Evolutionary conservation across 1,139 yeast genomes (phyloP).

Genomic region (Blastobotrys malaysiensis): DNA sequence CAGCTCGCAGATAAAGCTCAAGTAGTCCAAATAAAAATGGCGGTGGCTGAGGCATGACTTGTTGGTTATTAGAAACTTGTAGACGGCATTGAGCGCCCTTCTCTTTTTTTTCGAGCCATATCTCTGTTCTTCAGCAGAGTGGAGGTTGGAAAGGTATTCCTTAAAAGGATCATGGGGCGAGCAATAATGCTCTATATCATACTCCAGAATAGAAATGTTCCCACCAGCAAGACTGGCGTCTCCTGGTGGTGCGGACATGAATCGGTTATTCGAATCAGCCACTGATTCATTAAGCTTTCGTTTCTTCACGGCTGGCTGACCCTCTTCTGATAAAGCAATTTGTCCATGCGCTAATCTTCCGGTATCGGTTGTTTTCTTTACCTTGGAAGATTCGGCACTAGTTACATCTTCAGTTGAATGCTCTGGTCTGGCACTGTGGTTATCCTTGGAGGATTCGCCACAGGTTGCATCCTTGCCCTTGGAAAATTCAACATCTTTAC

Average conservation of each 20-base stretch:
- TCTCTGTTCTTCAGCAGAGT: not conserved
- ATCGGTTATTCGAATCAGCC: not conserved
- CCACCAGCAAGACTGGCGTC: no score
- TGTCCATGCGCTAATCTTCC: not conserved
- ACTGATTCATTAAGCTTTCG: not conserved
- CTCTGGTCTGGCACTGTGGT: no score
- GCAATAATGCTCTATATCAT: not conserved
- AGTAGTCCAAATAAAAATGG: not conserved
- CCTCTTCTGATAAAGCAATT: not conserved
- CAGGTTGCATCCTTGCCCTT: no score
- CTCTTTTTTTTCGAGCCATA: not conserved
- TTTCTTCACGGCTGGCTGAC: not conserved
- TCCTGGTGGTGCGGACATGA: not conserved
- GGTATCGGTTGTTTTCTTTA: no score
- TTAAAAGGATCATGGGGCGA: not conserved
- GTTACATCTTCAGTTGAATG: no score
- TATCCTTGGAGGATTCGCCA: no score
- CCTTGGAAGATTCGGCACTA: no score
- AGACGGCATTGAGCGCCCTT: not conserved
- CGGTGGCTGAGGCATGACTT: not conserved
- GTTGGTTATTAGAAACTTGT: not conserved
- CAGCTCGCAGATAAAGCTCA: not conserved
- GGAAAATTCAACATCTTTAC: no score
- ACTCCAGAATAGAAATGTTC: not conserved
- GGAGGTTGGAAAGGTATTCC: not conserved